Conservation (phyloP, 768 basidiomycete species). For the Tylopilus intermedius region DNA sequence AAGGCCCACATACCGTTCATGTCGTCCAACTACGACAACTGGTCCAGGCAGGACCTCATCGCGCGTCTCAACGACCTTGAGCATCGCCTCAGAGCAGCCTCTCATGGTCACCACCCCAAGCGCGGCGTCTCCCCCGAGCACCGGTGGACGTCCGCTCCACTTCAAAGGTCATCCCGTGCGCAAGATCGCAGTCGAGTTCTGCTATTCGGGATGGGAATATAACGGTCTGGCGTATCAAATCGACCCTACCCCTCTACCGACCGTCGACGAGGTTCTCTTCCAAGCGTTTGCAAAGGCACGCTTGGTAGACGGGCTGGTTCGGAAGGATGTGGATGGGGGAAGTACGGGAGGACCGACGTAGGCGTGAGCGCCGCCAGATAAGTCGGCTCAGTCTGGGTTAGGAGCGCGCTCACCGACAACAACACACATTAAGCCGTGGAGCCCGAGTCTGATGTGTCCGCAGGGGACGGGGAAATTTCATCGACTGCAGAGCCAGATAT, state of each 20-base stretch:
- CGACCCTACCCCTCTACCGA: slow-evolving; percentile 68
- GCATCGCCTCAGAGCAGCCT: background rate
- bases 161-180: slow-evolving; percentile 67
- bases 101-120: slow-evolving; percentile 3
- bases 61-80: slow-evolving; percentile 1
- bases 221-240: slow-evolving; percentile 83
- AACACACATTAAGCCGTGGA: background rate
- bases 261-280: slow-evolving; percentile 86
- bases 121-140: slow-evolving; percentile 10
- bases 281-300: slow-evolving; percentile 71
- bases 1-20: slow-evolving; percentile 29
- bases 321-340: slow-evolving; percentile 86
- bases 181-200: slow-evolving; percentile 92
- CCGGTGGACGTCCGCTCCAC: slow-evolving; percentile 45
- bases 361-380: slow-evolving; percentile 95
- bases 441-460: slow-evolving; percentile 1
- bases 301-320: slow-evolving; percentile 72
- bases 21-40: slow-evolving; percentile 45
- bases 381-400: slow-evolving; percentile 86
- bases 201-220: slow-evolving; percentile 90
- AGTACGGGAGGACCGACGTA: slow-evolving; percentile 90
- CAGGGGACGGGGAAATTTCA: slow-evolving; percentile 5
- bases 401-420: slow-evolving; percentile 51
- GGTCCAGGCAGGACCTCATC: slow-evolving; percentile 30
- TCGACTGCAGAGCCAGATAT: background rate